These are phyloP conservation scores for Mucor velutinosus DNA, from an alignment of 371 early-diverging fungal species.

Conservation along the genomic window DNA sequence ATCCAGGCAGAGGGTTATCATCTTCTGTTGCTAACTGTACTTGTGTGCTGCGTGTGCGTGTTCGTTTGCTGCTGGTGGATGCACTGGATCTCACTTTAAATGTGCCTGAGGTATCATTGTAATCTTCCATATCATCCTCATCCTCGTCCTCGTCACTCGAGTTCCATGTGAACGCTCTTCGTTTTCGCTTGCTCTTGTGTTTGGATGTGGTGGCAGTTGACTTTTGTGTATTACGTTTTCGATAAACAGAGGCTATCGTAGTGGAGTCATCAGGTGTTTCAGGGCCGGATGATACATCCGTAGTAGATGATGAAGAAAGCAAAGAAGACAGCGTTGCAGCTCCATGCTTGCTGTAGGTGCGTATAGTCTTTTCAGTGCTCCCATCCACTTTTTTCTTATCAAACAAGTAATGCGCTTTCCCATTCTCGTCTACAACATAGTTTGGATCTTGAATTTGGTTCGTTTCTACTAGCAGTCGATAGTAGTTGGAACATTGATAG, in stretches of 20 bases:
- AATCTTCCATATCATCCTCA: constrained; percentile 56
- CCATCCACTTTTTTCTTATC: constrained; percentile 81
- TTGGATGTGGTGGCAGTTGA: constrained; percentile 8
- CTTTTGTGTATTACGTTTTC: background rate
- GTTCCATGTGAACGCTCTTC: constrained; percentile 28
- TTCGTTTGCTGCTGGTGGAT: constrained; percentile 11
- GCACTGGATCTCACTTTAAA: constrained; percentile 54
- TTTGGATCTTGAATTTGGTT: constrained; percentile 87
- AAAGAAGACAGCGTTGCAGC: constrained; percentile 19
- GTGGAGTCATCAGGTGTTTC: background rate
- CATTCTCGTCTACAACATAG: constrained; percentile 86
- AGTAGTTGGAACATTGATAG: constrained; percentile 96
- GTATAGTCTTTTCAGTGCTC: constrained; percentile 74
- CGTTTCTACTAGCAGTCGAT: constrained; percentile 83
- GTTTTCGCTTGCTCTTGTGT: constrained; percentile 40
- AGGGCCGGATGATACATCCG: background rate
- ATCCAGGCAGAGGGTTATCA: constrained; percentile 86
- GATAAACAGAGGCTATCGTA: background rate
- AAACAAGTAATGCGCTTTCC: constrained; percentile 88
- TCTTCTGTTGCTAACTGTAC: constrained; percentile 34
- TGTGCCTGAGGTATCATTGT: constrained; percentile 68
- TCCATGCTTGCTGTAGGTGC: constrained; percentile 70
- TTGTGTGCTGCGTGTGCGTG: constrained; percentile 19
- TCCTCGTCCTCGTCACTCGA: constrained; percentile 48
- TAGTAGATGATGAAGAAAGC: background rate